Evolutionary conservation across 2,329 filamentous ascomycete genomes (phyloP), one percentile per base, ranked within the genome.

Genomic region (Metarhizium sp.): DNA sequence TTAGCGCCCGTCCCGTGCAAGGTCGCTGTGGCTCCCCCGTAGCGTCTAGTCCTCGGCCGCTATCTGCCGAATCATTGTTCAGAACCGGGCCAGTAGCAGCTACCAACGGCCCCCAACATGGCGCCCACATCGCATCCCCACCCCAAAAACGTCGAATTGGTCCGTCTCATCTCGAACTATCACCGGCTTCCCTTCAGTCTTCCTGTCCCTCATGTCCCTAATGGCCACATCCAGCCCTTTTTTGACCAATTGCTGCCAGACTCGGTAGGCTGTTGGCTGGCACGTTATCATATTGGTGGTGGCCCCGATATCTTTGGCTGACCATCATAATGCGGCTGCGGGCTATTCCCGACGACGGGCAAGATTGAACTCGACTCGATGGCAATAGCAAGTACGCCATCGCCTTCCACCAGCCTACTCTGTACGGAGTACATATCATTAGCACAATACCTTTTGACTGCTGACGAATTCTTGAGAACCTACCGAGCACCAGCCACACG

Each of bases 1-100:
- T 61, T 62, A 55, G 57, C 61, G 62, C 62, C 61, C 57, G 56
- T 54, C 50, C 51, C 43, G 54, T 18, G 45, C 2, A 14, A 18
- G 32, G 13, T 49, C 43, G 32, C 45, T 48, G 52, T 49, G 32
- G 43, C 52, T 53, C 13, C 30, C 55, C 52, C 25, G 51, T 50
- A 34, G 50, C 45, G 52, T 51, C 45, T 43, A 42, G 52, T 55
- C 32, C 32, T 47, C 36, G 51, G 16, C 47, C 42, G n/a, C 49
- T 54, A 48, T 46, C 50, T 46, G 43, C 53, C 57, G 53, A 59
- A 60, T 60, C 61, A 60, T 40, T 45, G 42, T 29, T 18, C 56
- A 56, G 55, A 57, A 29, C 30, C 48, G 30, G 38, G 7, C 38
- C 38, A 40, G 50, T 49, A 50, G 53, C 51, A 56, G 52, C 57